Base-by-base conservation (phyloP, 305 asterid genomes). In the Fraxinus nigra region DNA sequence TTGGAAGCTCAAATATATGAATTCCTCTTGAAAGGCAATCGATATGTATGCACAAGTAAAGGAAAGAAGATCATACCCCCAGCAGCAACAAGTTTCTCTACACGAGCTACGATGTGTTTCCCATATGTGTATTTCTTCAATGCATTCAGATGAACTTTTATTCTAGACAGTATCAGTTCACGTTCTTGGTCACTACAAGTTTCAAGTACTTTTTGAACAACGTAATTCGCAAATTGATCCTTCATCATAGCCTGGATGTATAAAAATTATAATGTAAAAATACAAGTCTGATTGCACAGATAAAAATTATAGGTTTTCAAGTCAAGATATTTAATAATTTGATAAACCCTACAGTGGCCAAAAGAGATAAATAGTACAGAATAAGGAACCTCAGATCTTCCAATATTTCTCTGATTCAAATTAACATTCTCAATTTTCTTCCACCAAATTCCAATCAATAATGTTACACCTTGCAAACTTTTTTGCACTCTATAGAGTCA, bases 101-200 rank as follows among this genome's bases (percentile, higher is more conserved):
- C 95, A 48, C 95, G 95, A 37, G 93, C 93, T 59, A 91, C 95
- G 77, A 91, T 91, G 59, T 91, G 95, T 85, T 91, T 91, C 81
- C 93, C 95, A 7, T 91, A 90, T 0, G 95, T 91, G 86, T 91
- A 91, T 80, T 90, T 90, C 89, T 91, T 91, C 81, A 90, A 88
- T 48, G 93, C 95, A 51, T 91, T 91, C 89, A 91, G 81, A 80
- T 91, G 95, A 80, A 91, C 92, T 83, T 87, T 91, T 48, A 91
- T 91, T 70, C 95, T 86, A 0, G 93, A 86, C 83, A 91, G 79
- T 81, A 91, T 91, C 77, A 91, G 86, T 76, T 91, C 95, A 40
- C 95, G 90, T 78, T 91, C 86, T 87, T 87, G 90, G 83, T 91
- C 95, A 51, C 91, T 91, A 82, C 95, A 91, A 37, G 93, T 91